phyloP scores from a whole-genome alignment of 257 asterid genomes.

The Paraleonurus japonicus region DNA sequence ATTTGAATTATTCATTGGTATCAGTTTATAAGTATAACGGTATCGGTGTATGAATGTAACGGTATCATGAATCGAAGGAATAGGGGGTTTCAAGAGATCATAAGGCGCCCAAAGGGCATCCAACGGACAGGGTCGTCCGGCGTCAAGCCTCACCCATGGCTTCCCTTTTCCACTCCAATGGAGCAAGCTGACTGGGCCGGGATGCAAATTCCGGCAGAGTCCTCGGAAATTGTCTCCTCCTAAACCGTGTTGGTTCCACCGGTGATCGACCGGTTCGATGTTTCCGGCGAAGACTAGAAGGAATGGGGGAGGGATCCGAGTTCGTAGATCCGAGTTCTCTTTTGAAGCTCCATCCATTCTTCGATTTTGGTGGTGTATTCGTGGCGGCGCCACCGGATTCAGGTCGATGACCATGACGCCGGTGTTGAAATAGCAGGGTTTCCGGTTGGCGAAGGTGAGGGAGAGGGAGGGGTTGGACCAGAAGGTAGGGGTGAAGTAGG shows the following conservation, averaged over 20 bases:
- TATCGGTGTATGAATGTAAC: too few species aligned
- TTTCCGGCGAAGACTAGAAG: conserved; percentile 86
- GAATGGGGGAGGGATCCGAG: conserved; percentile 87
- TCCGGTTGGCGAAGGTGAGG: conserved; percentile 60
- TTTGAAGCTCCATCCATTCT: conserved; percentile 95
- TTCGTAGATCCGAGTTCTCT: conserved; percentile 81
- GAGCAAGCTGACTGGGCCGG: conserved; percentile 82
- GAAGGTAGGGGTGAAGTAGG: conserved; percentile 81
- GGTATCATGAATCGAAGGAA: conserved; percentile 82
- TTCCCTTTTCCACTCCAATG: conserved; percentile 99
- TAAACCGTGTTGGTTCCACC: conserved; percentile 92
- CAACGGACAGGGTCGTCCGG: conserved; percentile 78
- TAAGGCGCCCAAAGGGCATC: conserved; percentile 98
- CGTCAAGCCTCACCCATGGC: conserved; percentile 94
- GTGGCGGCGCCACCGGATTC: conserved; percentile 66
- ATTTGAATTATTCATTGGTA: too few species aligned
- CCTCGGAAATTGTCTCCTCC: conserved; percentile 93
- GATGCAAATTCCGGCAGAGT: conserved; percentile 89
- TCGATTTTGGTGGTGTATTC: conserved; percentile 76
- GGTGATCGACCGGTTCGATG: conserved; percentile 76
- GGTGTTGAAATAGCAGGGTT: conserved; percentile 88
- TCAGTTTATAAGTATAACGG: too few species aligned
- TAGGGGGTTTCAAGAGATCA: conserved; percentile 79
- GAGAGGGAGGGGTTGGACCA: conserved; percentile 93
- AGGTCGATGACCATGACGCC: conserved; percentile 96